phyloP scores from a whole-genome alignment of 129 eudicot species.

The Rutidosis leptorrhynchoides region DNA sequence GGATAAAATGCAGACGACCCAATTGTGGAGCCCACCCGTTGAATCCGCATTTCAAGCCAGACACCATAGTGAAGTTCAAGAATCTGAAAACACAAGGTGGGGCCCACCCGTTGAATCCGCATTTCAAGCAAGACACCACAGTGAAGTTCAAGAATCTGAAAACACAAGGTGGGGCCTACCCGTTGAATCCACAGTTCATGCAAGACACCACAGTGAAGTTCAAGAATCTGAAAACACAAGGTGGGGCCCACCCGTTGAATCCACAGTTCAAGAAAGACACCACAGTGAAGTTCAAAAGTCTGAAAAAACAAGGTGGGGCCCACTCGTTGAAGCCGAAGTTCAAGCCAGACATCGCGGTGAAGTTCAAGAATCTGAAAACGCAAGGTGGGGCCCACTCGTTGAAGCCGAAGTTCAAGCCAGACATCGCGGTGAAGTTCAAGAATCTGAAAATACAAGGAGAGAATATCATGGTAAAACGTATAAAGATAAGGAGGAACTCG shows the following conservation, averaged over 20 bases:
- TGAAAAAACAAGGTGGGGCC: constrained; percentile 12
- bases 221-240: constrained; percentile 14
- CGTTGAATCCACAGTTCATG: constrained; percentile 19
- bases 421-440: too few relatives aligned
- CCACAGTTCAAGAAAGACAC: constrained; percentile 13
- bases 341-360: too few relatives aligned
- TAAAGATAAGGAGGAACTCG: constrained; percentile 18
- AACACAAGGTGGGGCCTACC: constrained; percentile 21
- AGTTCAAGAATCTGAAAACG: too few relatives aligned
- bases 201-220: constrained; percentile 17
- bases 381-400: too few relatives aligned
- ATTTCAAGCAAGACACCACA: constrained; percentile 11
- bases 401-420: too few relatives aligned
- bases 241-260: constrained; percentile 26
- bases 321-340: too few relatives aligned
- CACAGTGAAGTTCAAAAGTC: constrained; percentile 18
- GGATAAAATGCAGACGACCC: constrained; percentile 20
- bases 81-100: constrained; percentile 15
- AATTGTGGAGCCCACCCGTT: constrained; percentile 26
- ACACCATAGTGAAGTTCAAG: constrained; percentile 18
- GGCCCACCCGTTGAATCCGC: constrained; percentile 27
- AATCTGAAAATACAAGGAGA: too few relatives aligned
- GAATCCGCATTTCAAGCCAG: constrained; percentile 17
- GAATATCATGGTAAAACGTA: constrained; percentile 13
- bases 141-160: constrained; percentile 17